Evolutionary conservation across 192 early-diverging fungal genomes (phyloP).

Genomic region (Coemansia sp.): DNA sequence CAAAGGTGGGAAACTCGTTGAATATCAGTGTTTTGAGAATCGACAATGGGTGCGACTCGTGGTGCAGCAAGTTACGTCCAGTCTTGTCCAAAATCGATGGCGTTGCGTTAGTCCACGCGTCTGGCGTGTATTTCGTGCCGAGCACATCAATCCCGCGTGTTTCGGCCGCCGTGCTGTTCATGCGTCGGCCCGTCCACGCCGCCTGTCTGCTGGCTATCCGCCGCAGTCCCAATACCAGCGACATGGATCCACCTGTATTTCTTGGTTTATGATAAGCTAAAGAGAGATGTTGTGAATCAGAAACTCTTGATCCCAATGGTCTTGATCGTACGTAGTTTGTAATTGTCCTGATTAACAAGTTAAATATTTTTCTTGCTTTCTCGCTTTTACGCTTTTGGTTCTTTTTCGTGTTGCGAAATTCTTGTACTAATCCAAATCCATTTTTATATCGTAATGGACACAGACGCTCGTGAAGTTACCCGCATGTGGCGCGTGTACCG

Average conservation of each 20-base stretch:
- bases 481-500: conserved; percentile 81
- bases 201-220: neutral
- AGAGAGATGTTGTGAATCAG: neutral
- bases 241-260: neutral
- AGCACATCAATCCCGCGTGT: conserved; percentile 14
- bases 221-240: neutral
- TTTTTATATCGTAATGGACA: conserved; percentile 20
- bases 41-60: conserved; percentile 79
- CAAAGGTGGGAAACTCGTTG: conserved; percentile 66
- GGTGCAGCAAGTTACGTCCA: conserved; percentile 70
- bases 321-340: neutral
- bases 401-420: conserved; percentile 1
- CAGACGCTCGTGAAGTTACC: conserved; percentile 61
- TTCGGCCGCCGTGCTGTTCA: conserved; percentile 5
- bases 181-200: neutral
- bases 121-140: conserved; percentile 41
- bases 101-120: conserved; percentile 77
- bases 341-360: neutral
- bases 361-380: neutral
- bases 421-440: neutral
- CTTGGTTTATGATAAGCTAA: conserved; percentile 1
- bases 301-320: neutral
- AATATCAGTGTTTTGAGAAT: conserved; percentile 83
- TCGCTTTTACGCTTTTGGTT: neutral
- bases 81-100: conserved; percentile 74